phyloP scores from a whole-genome alignment of 2,329 filamentous ascomycete species.

The Xylariaceae sp. region DNA sequence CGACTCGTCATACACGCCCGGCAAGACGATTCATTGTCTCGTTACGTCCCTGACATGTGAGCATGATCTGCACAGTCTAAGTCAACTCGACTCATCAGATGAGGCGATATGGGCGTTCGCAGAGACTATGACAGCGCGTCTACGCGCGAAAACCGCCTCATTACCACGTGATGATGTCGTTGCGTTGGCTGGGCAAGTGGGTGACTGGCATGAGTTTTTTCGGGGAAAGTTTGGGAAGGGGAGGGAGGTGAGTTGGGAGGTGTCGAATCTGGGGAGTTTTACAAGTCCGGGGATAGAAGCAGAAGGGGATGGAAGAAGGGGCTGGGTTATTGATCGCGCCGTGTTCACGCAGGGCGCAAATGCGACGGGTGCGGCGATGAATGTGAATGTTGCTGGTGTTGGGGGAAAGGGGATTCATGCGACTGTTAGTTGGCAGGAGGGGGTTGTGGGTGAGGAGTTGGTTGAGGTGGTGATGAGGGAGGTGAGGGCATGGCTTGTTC shows the following conservation, averaged over 20 bases:
- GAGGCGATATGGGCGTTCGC: slow-evolving; percentile 41
- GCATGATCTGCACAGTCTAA: slow-evolving; percentile 12
- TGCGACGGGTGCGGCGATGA: slow-evolving; percentile 39
- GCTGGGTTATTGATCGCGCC: slow-evolving; percentile 39
- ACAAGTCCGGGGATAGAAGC: neutral
- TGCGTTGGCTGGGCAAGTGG: slow-evolving; percentile 39
- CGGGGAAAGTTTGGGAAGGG: slow-evolving; percentile 38
- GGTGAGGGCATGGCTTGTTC: slow-evolving; percentile 31
- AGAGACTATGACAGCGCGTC: slow-evolving; percentile 31
- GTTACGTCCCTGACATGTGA: slow-evolving; percentile 35
- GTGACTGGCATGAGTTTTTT: slow-evolving; percentile 41
- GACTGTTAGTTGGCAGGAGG: slow-evolving; percentile 46
- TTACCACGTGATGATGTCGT: slow-evolving; percentile 41
- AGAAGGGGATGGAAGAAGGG: slow-evolving; percentile 1
- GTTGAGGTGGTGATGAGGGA: slow-evolving; percentile 36
- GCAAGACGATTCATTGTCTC: slow-evolving; percentile 36
- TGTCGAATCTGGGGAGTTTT: slow-evolving; percentile 48
- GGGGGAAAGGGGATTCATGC: slow-evolving; percentile 37
- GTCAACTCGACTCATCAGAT: slow-evolving; percentile 1
- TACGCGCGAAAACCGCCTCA: slow-evolving; percentile 31
- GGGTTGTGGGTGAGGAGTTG: slow-evolving; percentile 36
- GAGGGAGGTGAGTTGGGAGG: slow-evolving; percentile 43
- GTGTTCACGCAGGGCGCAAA: slow-evolving; percentile 48
- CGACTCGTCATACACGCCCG: slow-evolving; percentile 24
- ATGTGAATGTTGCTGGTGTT: slow-evolving; percentile 45